Conservation (phyloP, 2,329 filamentous ascomycete genomes). For the Laburnicola sp. region DNA sequence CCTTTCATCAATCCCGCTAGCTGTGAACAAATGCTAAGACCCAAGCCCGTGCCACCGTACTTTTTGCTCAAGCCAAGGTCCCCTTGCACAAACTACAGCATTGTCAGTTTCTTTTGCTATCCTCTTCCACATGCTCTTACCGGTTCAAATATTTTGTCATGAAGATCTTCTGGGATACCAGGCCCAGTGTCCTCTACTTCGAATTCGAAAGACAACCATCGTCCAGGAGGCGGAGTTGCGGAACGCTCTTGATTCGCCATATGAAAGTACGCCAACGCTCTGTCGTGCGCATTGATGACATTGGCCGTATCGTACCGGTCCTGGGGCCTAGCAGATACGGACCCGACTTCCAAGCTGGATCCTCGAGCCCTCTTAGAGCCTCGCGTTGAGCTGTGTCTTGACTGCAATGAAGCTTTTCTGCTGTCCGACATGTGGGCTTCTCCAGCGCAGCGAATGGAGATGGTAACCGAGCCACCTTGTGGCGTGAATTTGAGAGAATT, state of each 20-base stretch:
- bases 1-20: conserved; percentile 83
- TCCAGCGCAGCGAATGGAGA: conserved; percentile 74
- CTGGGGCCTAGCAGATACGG: conserved; percentile 29
- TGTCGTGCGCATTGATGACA: conserved; percentile 49
- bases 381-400: conserved; percentile 45
- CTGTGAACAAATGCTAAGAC: conserved; percentile 87
- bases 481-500: conserved; percentile 93
- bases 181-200: conserved; percentile 87
- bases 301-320: conserved; percentile 48
- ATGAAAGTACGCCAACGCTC: conserved; percentile 40
- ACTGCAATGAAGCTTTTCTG: conserved; percentile 52
- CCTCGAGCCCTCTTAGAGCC: conserved; percentile 39
- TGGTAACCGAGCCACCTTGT: conserved; percentile 70
- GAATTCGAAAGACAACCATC: conserved; percentile 78
- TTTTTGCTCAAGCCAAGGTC: conserved; percentile 87
- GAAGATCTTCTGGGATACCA: conserved; percentile 77
- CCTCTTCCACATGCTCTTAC: neutral
- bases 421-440: conserved; percentile 54
- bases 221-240: conserved; percentile 60
- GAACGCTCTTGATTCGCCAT: conserved; percentile 43
- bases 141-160: conserved; percentile 85
- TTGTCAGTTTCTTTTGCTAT: neutral
- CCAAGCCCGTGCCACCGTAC: conserved; percentile 84
- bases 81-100: conserved; percentile 74
- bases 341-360: conserved; percentile 39